A percentile compares a stretch with the other conserved stretches of the same genome.
phyloP scores from a whole-genome alignment of 2,329 filamentous ascomycete species.

The Fusarium paranaense region DNA sequence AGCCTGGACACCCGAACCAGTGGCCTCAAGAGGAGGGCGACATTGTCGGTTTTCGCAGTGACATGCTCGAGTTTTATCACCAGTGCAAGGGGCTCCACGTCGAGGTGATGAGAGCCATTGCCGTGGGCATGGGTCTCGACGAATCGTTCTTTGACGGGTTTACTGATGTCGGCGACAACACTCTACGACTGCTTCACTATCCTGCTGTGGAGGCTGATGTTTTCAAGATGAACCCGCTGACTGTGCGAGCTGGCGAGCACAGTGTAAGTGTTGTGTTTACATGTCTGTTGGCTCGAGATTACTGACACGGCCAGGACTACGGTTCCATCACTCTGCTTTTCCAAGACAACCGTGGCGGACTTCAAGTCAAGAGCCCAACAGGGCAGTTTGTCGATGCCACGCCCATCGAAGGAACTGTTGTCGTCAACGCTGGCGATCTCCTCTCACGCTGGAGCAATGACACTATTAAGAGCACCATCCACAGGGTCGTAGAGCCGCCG shows the following conservation, averaged over 20 bases:
- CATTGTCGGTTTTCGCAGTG: slow-evolving; percentile 69
- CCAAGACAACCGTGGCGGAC: slow-evolving; percentile 67
- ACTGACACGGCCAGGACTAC: slow-evolving; percentile 59
- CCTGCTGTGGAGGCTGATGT: slow-evolving; percentile 74
- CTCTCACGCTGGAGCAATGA: slow-evolving; percentile 92
- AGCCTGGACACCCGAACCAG: slow-evolving; percentile 74
- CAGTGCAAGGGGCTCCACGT: slow-evolving; percentile 79
- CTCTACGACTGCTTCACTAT: slow-evolving; percentile 80
- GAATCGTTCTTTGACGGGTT: slow-evolving; percentile 81
- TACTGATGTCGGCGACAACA: slow-evolving; percentile 77
- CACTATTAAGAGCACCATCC: slow-evolving; percentile 88
- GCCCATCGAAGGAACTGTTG: slow-evolving; percentile 83
- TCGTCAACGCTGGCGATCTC: slow-evolving; percentile 90
- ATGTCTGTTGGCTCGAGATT: neutral
- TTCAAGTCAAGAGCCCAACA: slow-evolving; percentile 75
- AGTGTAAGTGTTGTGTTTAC: slow-evolving; percentile 54
- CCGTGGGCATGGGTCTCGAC: slow-evolving; percentile 80
- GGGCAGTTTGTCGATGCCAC: slow-evolving; percentile 85
- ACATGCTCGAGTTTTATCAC: slow-evolving; percentile 81
- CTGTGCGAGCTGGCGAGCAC: slow-evolving; percentile 83
- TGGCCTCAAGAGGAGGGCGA: slow-evolving; percentile 70
- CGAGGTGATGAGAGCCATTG: slow-evolving; percentile 86
- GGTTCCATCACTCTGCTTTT: slow-evolving; percentile 72
- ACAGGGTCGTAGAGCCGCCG: slow-evolving; percentile 90
- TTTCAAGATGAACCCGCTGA: slow-evolving; percentile 74